Conservation (phyloP, 495 filamentous ascomycete species). For the Copromyces sp. region DNA sequence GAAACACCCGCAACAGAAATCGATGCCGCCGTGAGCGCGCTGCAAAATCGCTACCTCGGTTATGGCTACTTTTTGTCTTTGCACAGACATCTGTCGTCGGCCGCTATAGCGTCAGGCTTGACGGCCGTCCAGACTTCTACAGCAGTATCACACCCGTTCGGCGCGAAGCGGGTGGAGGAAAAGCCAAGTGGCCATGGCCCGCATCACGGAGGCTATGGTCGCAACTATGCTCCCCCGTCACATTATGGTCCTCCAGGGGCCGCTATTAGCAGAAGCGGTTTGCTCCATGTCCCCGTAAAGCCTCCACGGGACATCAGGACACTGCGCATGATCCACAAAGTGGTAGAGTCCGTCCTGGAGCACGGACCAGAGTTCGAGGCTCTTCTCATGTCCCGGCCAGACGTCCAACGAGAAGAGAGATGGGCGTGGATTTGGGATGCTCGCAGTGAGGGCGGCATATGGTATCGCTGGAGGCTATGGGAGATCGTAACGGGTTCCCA, state of each 20-base stretch:
- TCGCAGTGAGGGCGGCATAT: slow-evolving; percentile 65
- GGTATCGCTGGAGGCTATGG: slow-evolving; percentile 89
- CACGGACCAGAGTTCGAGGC: slow-evolving; percentile 88
- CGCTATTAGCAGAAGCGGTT: slow-evolving; percentile 33
- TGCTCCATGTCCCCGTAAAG: slow-evolving; percentile 62
- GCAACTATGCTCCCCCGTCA: slow-evolving; percentile 72
- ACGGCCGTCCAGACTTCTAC: slow-evolving; percentile 43
- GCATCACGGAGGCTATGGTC: slow-evolving; percentile 51
- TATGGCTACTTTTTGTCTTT: slow-evolving; percentile 76
- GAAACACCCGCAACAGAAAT: slow-evolving; percentile 82
- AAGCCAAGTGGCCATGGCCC: slow-evolving; percentile 40
- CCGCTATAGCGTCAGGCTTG: slow-evolving; percentile 50
- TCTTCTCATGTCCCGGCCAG: slow-evolving; percentile 72
- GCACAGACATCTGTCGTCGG: slow-evolving; percentile 76
- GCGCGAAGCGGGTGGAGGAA: slow-evolving; percentile 59
- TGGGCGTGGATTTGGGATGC: slow-evolving; percentile 95
- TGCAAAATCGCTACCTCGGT: slow-evolving; percentile 83
- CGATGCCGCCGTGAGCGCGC: slow-evolving; percentile 61
- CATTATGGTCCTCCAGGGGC: slow-evolving; percentile 47
- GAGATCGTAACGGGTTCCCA: slow-evolving; percentile 56
- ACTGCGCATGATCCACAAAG: slow-evolving; percentile 78
- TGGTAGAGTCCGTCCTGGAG: slow-evolving; percentile 65
- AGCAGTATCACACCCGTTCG: slow-evolving; percentile 61
- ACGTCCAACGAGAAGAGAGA: slow-evolving; percentile 72
- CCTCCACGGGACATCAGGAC: slow-evolving; percentile 70